Evolutionary conservation across 192 early-diverging fungal species (phyloP).

Genomic region (Coemansia sp.): DNA sequence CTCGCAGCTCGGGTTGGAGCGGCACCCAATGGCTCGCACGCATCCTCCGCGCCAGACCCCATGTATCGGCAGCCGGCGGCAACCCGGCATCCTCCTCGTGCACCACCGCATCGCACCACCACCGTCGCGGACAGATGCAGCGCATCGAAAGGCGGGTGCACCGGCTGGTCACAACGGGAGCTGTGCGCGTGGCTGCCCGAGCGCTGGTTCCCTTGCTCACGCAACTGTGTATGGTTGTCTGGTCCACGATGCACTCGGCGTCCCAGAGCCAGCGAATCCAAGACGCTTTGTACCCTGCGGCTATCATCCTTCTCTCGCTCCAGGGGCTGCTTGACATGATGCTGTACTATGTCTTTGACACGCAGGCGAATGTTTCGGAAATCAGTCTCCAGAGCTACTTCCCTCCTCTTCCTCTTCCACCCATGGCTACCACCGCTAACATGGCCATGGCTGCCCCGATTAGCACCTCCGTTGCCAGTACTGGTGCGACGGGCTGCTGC

Average conservation of each 20-base stretch:
- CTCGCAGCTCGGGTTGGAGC: too few relatives aligned
- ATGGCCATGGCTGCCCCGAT: neutral
- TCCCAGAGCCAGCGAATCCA: neutral
- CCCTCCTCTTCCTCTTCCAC: neutral
- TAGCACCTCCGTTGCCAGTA: neutral
- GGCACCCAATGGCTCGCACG: too few relatives aligned
- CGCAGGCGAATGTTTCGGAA: slow-evolving; percentile 29
- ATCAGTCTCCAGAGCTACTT: slow-evolving; percentile 30
- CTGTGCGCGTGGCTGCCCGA: slow-evolving; percentile 35
- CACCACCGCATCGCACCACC: slow-evolving; percentile 4
- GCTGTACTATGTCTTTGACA: slow-evolving; percentile 49
- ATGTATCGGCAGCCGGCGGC: neutral
- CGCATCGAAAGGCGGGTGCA: slow-evolving; percentile 44
- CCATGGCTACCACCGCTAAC: neutral
- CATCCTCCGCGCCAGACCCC: too few relatives aligned
- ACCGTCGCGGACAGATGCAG: slow-evolving; percentile 28
- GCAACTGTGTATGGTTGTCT: slow-evolving; percentile 43
- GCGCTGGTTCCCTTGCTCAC: slow-evolving; percentile 45
- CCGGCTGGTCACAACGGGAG: slow-evolving; percentile 38
- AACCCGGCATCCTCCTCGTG: neutral
- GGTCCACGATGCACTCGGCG: slow-evolving; percentile 35
- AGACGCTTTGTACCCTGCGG: slow-evolving; percentile 16
- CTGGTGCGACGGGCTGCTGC: neutral
- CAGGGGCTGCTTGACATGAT: slow-evolving; percentile 48
- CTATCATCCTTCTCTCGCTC: slow-evolving; percentile 33